phyloP scores from a whole-genome alignment of 345 rosid genomes.

The Brassica napus region DNA sequence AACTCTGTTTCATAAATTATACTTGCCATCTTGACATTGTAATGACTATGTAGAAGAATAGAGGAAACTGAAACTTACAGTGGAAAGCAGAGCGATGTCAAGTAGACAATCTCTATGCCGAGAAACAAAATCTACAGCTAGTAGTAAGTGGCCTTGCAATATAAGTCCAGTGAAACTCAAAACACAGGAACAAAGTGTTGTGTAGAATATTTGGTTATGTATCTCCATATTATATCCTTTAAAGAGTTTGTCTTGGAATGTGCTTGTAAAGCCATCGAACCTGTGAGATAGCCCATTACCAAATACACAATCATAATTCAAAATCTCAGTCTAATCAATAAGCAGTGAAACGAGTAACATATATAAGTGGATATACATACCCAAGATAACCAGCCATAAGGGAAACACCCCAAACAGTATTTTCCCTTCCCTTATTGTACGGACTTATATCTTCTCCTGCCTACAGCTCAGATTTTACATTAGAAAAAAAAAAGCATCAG shows the following conservation, averaged over 20 bases:
- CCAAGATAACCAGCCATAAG: slow-evolving; percentile 95
- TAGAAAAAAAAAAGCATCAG: slow-evolving; percentile 27
- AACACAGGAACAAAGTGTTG: slow-evolving; percentile 72
- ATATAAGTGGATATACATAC: slow-evolving; percentile 41
- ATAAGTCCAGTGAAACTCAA: slow-evolving; percentile 87
- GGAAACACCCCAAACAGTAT: slow-evolving; percentile 87
- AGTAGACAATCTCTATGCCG: slow-evolving; percentile 78
- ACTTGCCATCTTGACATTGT: not conserved
- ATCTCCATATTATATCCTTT: slow-evolving; percentile 95
- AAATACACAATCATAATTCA: slow-evolving; percentile 6
- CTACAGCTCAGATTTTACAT: slow-evolving; percentile 45
- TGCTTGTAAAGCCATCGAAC: slow-evolving; percentile 97
- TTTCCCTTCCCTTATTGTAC: slow-evolving; percentile 80
- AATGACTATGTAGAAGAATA: slow-evolving; percentile 11
- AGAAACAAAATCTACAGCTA: slow-evolving; percentile 74
- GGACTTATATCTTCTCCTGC: slow-evolving; percentile 78
- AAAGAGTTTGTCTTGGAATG: slow-evolving; percentile 93
- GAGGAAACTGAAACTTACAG: slow-evolving; percentile 49
- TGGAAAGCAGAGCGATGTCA: slow-evolving; percentile 79
- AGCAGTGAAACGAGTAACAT: not conserved
- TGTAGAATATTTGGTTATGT: slow-evolving; percentile 95
- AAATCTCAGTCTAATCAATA: not conserved
- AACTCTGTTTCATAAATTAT: not conserved
- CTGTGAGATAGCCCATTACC: slow-evolving; percentile 42
- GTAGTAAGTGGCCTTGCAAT: slow-evolving; percentile 76